These are phyloP conservation scores for Patellifolia procumbens DNA, from an alignment of 179 eudicot species.

Conservation along the genomic window DNA sequence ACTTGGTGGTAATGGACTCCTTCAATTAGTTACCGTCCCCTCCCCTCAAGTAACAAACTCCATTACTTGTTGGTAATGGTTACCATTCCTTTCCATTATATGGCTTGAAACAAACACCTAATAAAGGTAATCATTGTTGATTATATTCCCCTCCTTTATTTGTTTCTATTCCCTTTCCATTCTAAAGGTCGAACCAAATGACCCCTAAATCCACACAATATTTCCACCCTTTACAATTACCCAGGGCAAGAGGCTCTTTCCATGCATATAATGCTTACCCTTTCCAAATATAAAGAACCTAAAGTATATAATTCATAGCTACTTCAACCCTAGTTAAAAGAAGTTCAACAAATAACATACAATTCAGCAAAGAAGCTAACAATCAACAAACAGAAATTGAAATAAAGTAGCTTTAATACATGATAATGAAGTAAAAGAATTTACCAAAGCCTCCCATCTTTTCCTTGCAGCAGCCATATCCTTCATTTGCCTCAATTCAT, in stretches of 20 bases:
- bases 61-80: no score
- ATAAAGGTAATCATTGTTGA: not conserved
- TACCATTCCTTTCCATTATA: no score
- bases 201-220: no score
- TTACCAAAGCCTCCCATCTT: slow-evolving; percentile 97
- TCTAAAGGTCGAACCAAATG: no score
- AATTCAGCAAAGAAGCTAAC: not conserved
- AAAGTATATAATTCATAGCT: not conserved
- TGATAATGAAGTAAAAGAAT: not conserved
- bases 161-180: no score
- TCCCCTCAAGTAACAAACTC: no score
- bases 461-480: slow-evolving; percentile 98
- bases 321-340: not conserved
- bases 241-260: not conserved
- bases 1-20: no score
- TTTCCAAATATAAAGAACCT: not conserved
- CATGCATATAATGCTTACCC: no score
- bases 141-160: no score
- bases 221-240: not conserved
- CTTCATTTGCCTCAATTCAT: slow-evolving; percentile 82
- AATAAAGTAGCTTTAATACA: not conserved
- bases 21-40: no score
- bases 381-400: not conserved
- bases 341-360: not conserved
- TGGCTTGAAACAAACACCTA: no score